These are phyloP conservation scores for Polyplosphaeria fusca DNA, from an alignment of 495 filamentous ascomycete genomes.

Conservation along the genomic window DNA sequence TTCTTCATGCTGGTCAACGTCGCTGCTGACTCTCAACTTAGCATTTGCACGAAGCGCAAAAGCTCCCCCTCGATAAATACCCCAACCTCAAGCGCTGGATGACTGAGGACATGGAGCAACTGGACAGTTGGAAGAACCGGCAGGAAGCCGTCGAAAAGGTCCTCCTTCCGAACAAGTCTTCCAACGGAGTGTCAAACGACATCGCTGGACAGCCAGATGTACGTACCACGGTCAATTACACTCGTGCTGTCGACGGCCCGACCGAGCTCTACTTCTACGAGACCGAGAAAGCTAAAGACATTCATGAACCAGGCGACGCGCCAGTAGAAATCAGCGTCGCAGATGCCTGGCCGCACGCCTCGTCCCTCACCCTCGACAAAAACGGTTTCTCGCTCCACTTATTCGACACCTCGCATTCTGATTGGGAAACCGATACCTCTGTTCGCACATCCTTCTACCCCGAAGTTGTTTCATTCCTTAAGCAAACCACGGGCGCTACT, in stretches of 20 bases:
- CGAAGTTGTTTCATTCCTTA: conserved; percentile 38
- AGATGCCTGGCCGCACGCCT: conserved; percentile 35
- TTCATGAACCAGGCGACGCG: conserved; percentile 39
- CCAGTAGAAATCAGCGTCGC: conserved; percentile 26
- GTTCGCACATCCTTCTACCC: conserved; percentile 37
- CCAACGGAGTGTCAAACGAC: conserved; percentile 10
- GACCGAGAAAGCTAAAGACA: conserved; percentile 28
- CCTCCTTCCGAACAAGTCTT: conserved; percentile 18
- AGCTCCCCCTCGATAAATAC: conserved; percentile 38
- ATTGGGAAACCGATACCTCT: conserved; percentile 36
- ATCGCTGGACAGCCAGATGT: conserved; percentile 12
- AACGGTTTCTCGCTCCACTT: conserved; percentile 37
- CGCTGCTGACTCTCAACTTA: no score
- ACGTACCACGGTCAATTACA: conserved; percentile 39
- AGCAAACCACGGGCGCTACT: conserved; percentile 34
- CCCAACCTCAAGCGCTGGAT: conserved; percentile 40
- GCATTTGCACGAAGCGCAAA: conserved; percentile 33
- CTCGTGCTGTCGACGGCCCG: conserved; percentile 32
- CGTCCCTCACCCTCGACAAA: conserved; percentile 35
- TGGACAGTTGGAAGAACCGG: conserved; percentile 41
- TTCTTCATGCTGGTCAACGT: no score
- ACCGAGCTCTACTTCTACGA: conserved; percentile 43
- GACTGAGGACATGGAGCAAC: conserved; percentile 34
- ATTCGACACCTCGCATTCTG: conserved; percentile 28
- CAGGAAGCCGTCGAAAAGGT: conserved; percentile 38